These are phyloP conservation scores for Annulohypoxylon moriforme DNA, from an alignment of 495 filamentous ascomycete genomes.

Conservation along the genomic window DNA sequence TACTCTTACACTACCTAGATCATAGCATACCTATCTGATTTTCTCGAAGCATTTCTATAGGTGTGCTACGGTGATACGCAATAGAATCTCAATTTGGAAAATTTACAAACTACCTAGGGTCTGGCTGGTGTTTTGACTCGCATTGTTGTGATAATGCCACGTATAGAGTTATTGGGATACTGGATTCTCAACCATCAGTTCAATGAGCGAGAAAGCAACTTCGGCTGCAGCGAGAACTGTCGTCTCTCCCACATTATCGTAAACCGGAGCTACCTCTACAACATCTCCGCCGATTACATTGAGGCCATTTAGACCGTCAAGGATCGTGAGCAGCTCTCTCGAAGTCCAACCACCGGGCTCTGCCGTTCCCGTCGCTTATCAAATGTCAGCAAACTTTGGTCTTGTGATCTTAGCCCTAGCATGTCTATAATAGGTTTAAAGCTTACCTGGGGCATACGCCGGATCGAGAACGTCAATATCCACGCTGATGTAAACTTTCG, in stretches of 20 bases:
- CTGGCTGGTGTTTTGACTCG: neutral
- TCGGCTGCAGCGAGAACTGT: constrained; percentile 75
- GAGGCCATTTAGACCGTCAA: constrained; percentile 68
- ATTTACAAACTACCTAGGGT: neutral
- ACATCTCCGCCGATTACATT: constrained; percentile 84
- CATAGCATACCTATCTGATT: constrained; percentile 29
- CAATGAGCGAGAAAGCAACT: constrained; percentile 49
- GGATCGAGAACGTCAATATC: constrained; percentile 92
- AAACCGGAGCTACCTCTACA: constrained; percentile 77
- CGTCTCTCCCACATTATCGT: constrained; percentile 75
- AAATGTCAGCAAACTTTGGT: neutral
- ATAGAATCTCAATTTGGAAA: constrained; percentile 28
- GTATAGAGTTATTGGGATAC: constrained; percentile 33
- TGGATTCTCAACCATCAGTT: constrained; percentile 53
- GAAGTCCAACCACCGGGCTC: constrained; percentile 91
- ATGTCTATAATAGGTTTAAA: constrained; percentile 56
- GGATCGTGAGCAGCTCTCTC: constrained; percentile 67
- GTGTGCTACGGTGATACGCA: constrained; percentile 25
- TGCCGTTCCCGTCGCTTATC: constrained; percentile 79
- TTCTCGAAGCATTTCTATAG: constrained; percentile 22
- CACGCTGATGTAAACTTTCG: constrained; percentile 84
- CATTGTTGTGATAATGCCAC: neutral
- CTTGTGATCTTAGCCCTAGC: constrained; percentile 35
- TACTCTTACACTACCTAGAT: constrained; percentile 30
- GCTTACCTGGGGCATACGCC: constrained; percentile 61